These are phyloP conservation scores for Podospora tetraspora DNA, from an alignment of 495 filamentous ascomycete genomes.

Conservation along the genomic window DNA sequence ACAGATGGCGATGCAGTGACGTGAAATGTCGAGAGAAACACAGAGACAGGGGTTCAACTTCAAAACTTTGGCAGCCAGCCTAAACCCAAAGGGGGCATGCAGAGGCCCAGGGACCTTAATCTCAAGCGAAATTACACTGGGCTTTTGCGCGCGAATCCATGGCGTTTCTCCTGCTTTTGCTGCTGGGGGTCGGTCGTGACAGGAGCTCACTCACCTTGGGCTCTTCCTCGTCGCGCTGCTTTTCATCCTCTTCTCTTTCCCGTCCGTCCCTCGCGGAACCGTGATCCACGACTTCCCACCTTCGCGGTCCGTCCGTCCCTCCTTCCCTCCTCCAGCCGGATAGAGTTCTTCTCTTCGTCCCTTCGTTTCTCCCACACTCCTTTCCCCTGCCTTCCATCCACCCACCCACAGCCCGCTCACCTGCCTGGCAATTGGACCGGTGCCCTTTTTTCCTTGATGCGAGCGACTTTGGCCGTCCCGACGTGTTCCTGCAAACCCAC, in stretches of 20 bases:
- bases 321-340: constrained; percentile 11
- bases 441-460: constrained; percentile 3
- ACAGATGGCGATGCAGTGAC: neutral
- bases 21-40: neutral
- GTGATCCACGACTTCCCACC: constrained; percentile 13
- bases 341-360: constrained; percentile 16
- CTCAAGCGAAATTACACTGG: constrained; percentile 36
- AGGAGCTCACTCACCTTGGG: constrained; percentile 7
- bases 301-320: constrained; percentile 13
- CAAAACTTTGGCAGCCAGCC: neutral
- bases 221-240: constrained; percentile 14
- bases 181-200: constrained; percentile 4
- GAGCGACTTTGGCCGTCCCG: neutral
- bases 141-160: constrained; percentile 23
- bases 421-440: neutral
- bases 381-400: neutral
- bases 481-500: constrained; percentile 5
- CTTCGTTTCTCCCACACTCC: constrained; percentile 15
- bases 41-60: constrained; percentile 14
- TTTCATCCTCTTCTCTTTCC: constrained; percentile 14
- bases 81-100: constrained; percentile 25
- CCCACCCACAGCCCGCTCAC: constrained; percentile 2
- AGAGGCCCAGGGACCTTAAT: constrained; percentile 21
- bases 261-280: constrained; percentile 17
- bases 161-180: constrained; percentile 9